phyloP scores from a whole-genome alignment of 2,329 filamentous ascomycete species.

The Aureobasidium sp. region DNA sequence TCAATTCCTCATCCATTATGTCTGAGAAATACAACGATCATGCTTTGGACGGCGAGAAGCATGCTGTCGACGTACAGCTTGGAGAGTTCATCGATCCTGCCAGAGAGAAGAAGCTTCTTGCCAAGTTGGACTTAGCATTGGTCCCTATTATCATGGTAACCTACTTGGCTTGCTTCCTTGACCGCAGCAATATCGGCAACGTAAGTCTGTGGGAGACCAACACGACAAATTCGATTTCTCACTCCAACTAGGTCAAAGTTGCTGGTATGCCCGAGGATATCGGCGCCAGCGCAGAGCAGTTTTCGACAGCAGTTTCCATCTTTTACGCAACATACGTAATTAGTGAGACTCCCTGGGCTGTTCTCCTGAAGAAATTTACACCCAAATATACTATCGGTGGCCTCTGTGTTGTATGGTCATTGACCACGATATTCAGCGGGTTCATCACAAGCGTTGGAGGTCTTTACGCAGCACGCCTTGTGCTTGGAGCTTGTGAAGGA shows the following conservation, averaged over 20 bases:
- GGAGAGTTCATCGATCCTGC: conserved; percentile 31
- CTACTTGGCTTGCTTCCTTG: conserved; percentile 47
- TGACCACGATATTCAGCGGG: conserved; percentile 42
- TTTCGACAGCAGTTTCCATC: conserved; percentile 41
- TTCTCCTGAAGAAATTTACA: conserved; percentile 41
- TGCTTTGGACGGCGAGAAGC: conserved; percentile 1
- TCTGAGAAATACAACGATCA: conserved; percentile 2
- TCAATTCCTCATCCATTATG: not conserved
- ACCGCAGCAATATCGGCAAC: conserved; percentile 46
- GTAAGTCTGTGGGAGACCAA: not conserved
- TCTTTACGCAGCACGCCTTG: conserved; percentile 30
- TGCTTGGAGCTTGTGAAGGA: conserved; percentile 21
- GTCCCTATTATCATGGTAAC: conserved; percentile 48
- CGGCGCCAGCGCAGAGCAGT: conserved; percentile 31
- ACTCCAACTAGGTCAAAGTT: conserved; percentile 22
- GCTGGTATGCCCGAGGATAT: conserved; percentile 41
- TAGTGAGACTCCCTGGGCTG: conserved; percentile 40
- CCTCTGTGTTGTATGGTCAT: conserved; percentile 38
- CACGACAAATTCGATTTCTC: not conserved
- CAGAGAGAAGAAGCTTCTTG: conserved; percentile 38
- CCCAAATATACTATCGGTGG: conserved; percentile 33
- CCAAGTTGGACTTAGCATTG: conserved; percentile 41
- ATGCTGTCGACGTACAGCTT: not conserved
- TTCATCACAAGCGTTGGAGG: conserved; percentile 36
- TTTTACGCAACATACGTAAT: conserved; percentile 46